Conservation (phyloP, 371 early-diverging fungal genomes). For the Mortierella sp. region DNA sequence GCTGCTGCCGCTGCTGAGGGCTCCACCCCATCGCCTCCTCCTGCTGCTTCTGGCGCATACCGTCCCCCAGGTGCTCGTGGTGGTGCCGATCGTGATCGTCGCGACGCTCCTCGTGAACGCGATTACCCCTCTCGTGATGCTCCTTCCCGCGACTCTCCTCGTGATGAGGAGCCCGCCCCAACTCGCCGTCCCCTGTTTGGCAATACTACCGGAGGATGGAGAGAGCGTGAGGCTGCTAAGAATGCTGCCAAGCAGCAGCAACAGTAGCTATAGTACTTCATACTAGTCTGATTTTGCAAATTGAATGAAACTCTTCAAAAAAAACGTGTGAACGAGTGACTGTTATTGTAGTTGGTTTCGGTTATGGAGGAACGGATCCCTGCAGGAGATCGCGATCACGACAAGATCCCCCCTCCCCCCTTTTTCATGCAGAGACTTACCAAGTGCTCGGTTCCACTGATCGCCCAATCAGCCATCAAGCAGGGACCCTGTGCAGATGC, state of each 20-base stretch:
- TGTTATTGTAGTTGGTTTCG: too few species aligned
- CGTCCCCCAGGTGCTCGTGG: slow-evolving; percentile 15
- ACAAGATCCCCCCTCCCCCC: too few species aligned
- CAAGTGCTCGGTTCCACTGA: too few species aligned
- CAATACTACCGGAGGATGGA: slow-evolving; percentile 27
- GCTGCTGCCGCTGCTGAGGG: slow-evolving; percentile 28
- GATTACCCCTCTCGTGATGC: slow-evolving; percentile 14
- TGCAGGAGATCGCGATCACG: too few species aligned
- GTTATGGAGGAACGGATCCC: too few species aligned
- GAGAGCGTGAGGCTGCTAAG: slow-evolving; percentile 50
- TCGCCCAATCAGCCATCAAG: too few species aligned
- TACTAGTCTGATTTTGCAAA: too few species aligned
- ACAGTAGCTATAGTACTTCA: too few species aligned
- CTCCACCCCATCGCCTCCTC: slow-evolving; percentile 5
- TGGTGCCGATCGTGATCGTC: slow-evolving; percentile 16
- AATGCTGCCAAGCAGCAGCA: slow-evolving; percentile 23
- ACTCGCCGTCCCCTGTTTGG: slow-evolving; percentile 37
- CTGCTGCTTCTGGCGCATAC: slow-evolving; percentile 23
- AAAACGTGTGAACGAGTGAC: too few species aligned
- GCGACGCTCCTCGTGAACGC: slow-evolving; percentile 14
- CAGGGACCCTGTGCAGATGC: too few species aligned
- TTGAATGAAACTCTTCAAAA: too few species aligned
- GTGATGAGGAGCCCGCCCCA: slow-evolving; percentile 24
- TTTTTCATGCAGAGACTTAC: too few species aligned
- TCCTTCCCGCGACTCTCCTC: slow-evolving; percentile 12